Evolutionary conservation across 2,329 filamentous ascomycete genomes (phyloP), one percentile per base, ranked within the genome.

Genomic region (Tolypocladium ophioglossoides): DNA sequence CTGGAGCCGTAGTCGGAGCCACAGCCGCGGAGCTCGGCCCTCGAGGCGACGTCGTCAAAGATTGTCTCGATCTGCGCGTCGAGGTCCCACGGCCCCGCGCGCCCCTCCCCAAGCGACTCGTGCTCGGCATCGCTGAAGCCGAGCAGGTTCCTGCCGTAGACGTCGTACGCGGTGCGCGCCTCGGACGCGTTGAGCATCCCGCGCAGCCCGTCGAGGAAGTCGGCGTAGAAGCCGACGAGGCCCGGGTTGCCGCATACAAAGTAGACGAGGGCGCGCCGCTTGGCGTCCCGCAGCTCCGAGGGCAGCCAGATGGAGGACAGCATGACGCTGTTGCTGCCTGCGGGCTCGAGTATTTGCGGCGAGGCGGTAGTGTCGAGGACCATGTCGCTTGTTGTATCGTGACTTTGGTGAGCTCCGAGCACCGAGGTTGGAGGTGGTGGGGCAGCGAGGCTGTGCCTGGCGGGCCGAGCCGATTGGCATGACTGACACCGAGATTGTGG

Each of bases 211-310:
- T 72, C 72, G 12, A 91, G 74, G 67, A 90, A 92, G 39, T 79
- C 75, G 55, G 71, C 72, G 68, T 92, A 92, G 75, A 88, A 92
- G 54, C 78, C 80, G 51, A 91, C 79, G 20, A 90, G 74, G 6
- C 88, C 88, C 6, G 88, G 88, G 59, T 92, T 92, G 22, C 88
- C 88, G 32, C 85, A 81, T 41, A 92, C 76, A 68, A 89, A 86
- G 72, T 83, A 90, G 60, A 91, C 72, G 51, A 91, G 78, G 56
- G 70, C 71, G 56, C 64, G 70, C 16, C 58, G 57, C 20, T 56
- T 54, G 49, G 60, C 54, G 10, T 52, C 50, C 22, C 59, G 58
- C 30, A 56, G 56, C 27, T 55, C 57, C 24, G 69, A 66, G 6
- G 66, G 68, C 10, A 69, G 55, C 52, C 61, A 68, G 41, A 69